Base-by-base conservation (phyloP, 2,329 filamentous ascomycete genomes). In the Zymoseptoria crescenta region DNA sequence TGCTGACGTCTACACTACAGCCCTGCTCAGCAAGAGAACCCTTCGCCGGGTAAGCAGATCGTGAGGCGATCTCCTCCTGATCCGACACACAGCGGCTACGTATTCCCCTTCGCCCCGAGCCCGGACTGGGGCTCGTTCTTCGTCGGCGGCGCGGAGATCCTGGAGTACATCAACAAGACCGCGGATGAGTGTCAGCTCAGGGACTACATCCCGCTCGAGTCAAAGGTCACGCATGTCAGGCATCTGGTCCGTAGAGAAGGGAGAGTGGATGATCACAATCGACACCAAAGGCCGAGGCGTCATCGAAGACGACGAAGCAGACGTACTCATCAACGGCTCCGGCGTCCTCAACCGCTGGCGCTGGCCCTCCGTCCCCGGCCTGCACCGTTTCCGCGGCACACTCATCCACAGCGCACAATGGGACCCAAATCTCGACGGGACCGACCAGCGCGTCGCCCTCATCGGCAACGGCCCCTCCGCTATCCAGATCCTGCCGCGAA, bases 81-180 rank as follows among this genome's bases (percentile, higher is more conserved):
- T 41, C 35, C 9, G 3, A 41, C 35, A 13, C 41, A 62, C 35
- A 16, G 35, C 41, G 54, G 58, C 20, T 60, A 60, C 30, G 49
- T 49, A 1, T 60, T 60, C 2, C 54, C 59, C 6, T 60, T 60
- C 35, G 59, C 73, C 75, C 74, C 75, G 1, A 77, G 78, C 21
- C 74, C 75, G 0, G 68, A 74, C 48, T 79, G 76, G 76, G 73
- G 71, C 0, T 68, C 72, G 9, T 74, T 75, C n/a, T 77, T 75
- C 54, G 72, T 73, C 5, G 66, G 66, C 20, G 74, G 74, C 1
- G 60, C 66, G 0, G 75, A 77, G 61, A 77, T 78, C 16, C 64
- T 69, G 6, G 69, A 73, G 1, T 77, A 78, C 56, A 72, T 76
- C 65, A 69, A 75, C 52, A 57, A 63, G 2, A 70, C 68, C 4